Percentiles rank a stretch among this genome's conserved stretches.
These are phyloP conservation scores for Syncephalastrum racemosum DNA, from an alignment of 371 early-diverging fungal species.

Conservation along the genomic window DNA sequence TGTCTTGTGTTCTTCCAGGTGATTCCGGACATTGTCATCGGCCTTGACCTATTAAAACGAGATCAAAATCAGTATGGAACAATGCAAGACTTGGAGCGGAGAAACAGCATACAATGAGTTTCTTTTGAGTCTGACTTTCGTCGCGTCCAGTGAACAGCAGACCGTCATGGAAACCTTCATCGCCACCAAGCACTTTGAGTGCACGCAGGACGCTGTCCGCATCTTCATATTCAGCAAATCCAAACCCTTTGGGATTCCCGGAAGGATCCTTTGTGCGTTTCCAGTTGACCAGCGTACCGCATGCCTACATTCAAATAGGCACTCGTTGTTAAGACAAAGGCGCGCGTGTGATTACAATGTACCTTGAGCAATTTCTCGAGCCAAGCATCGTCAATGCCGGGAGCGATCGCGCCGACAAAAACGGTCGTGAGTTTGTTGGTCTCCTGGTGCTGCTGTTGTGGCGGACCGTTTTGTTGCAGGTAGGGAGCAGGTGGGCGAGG, in stretches of 20 bases:
- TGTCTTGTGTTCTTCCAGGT: slow-evolving; percentile 58
- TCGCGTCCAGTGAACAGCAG: slow-evolving; percentile 57
- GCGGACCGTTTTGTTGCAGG: slow-evolving; percentile 6
- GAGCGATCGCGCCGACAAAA: slow-evolving; percentile 76
- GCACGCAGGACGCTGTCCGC: slow-evolving; percentile 69
- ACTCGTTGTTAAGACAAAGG: not conserved
- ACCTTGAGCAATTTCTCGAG: slow-evolving; percentile 73
- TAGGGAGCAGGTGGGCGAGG: not conserved
- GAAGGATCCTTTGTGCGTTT: slow-evolving; percentile 70
- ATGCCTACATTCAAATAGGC: slow-evolving; percentile 42
- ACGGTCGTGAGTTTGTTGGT: slow-evolving; percentile 68
- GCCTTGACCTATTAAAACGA: slow-evolving; percentile 54
- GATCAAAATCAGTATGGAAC: not conserved
- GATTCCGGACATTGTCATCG: slow-evolving; percentile 69
- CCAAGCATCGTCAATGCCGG: slow-evolving; percentile 69
- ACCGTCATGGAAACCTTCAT: slow-evolving; percentile 48
- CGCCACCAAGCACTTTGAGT: slow-evolving; percentile 71
- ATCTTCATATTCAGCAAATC: slow-evolving; percentile 78
- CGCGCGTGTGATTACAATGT: not conserved
- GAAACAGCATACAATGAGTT: slow-evolving; percentile 49
- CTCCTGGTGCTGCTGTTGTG: slow-evolving; percentile 7
- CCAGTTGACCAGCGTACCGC: slow-evolving; percentile 69
- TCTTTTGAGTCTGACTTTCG: slow-evolving; percentile 57
- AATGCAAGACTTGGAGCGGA: not conserved
- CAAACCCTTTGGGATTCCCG: slow-evolving; percentile 75